Conservation (phyloP, 129 eudicot genomes). For the Escallonia herrerae region DNA sequence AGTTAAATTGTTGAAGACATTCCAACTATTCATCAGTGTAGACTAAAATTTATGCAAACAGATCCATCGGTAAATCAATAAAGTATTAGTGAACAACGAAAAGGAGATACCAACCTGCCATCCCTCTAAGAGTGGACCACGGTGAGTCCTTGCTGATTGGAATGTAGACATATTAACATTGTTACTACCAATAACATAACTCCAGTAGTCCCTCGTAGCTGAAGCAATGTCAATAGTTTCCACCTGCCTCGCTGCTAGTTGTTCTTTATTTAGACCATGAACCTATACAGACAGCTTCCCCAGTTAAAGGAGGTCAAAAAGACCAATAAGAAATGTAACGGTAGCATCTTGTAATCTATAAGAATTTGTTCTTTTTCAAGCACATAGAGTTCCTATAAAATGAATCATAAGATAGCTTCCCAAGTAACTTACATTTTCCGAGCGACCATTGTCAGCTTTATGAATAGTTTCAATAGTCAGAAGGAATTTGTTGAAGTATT, state of each 20-base stretch:
- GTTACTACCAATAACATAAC: constrained; percentile 54
- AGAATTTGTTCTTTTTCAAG: background rate
- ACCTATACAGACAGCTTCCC: constrained; percentile 32
- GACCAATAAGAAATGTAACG: background rate
- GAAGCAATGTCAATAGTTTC: constrained; percentile 65
- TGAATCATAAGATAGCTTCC: background rate
- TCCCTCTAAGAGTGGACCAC: constrained; percentile 70
- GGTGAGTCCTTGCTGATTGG: constrained; percentile 47
- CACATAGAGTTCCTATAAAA: background rate
- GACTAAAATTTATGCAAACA: too few relatives aligned
- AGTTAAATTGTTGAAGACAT: too few relatives aligned
- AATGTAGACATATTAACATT: constrained; percentile 49
- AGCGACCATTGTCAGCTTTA: constrained; percentile 53
- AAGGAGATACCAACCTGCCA: constrained; percentile 55
- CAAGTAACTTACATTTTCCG: constrained; percentile 62
- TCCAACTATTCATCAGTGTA: too few relatives aligned
- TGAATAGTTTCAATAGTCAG: constrained; percentile 67
- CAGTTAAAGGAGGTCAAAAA: background rate
- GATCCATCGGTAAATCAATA: background rate
- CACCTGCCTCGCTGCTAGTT: constrained; percentile 47
- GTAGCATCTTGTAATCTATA: background rate
- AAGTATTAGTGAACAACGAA: background rate
- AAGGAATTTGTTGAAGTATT: constrained; percentile 49
- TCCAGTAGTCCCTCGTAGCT: constrained; percentile 54
- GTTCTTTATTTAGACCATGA: constrained; percentile 52